These are phyloP conservation scores for Diplocarpon rosae DNA, from an alignment of 2,329 filamentous ascomycete species.

Conservation along the genomic window DNA sequence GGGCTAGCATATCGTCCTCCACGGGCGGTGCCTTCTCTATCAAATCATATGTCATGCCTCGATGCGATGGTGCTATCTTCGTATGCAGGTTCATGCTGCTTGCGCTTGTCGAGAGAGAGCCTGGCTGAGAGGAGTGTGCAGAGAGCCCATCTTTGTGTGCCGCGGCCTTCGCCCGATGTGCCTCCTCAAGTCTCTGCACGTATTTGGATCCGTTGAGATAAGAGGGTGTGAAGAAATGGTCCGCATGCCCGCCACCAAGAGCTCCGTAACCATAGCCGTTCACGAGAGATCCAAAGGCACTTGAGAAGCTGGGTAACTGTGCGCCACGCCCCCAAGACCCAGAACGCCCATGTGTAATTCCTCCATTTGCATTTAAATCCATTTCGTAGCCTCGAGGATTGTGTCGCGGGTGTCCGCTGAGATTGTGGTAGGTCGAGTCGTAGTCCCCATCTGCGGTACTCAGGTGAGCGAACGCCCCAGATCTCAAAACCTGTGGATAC, in stretches of 20 bases:
- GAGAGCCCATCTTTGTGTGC: slow-evolving; percentile 33
- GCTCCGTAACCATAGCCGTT: slow-evolving; percentile 21
- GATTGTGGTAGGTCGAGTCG: slow-evolving; percentile 19
- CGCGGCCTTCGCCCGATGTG: slow-evolving; percentile 49
- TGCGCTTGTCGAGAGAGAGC: slow-evolving; percentile 41
- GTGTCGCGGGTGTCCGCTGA: slow-evolving; percentile 16
- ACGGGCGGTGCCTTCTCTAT: slow-evolving; percentile 59
- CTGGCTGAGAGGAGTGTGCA: slow-evolving; percentile 33
- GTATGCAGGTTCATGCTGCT: slow-evolving; percentile 41
- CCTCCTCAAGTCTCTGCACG: slow-evolving; percentile 62
- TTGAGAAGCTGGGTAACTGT: slow-evolving; percentile 27
- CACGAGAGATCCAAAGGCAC: slow-evolving; percentile 24
- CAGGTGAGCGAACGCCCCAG: slow-evolving; percentile 25
- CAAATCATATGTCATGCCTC: slow-evolving; percentile 73
- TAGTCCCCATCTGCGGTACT: slow-evolving; percentile 21
- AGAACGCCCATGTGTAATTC: slow-evolving; percentile 14
- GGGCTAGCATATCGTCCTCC: slow-evolving; percentile 52
- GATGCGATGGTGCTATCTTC: slow-evolving; percentile 53
- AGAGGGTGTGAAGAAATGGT: slow-evolving; percentile 67
- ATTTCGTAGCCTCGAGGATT: slow-evolving; percentile 21
- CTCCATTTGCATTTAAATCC: slow-evolving; percentile 20
- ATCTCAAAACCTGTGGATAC: slow-evolving; percentile 12
- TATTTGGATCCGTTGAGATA: slow-evolving; percentile 74
- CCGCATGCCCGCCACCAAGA: slow-evolving; percentile 15
- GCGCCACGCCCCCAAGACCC: slow-evolving; percentile 21